Evolutionary conservation across 495 filamentous ascomycete genomes (phyloP).

Genomic region (Hypoxylon intermedium): DNA sequence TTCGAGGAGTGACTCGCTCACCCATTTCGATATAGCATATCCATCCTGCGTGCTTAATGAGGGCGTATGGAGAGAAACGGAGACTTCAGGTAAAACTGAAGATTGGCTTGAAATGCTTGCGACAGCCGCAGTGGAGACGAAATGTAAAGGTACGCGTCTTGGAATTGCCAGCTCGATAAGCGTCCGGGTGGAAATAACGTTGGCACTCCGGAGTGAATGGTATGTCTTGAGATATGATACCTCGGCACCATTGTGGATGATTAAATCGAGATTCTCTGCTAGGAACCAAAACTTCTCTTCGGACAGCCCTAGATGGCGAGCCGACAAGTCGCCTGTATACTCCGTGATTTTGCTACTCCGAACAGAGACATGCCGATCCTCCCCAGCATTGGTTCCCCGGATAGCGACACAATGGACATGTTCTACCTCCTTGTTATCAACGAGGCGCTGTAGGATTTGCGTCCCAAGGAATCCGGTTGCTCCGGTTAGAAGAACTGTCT

Average conservation of each 20-base stretch:
- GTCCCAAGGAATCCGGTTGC: slow-evolving; percentile 45
- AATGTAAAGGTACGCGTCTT: slow-evolving; percentile 56
- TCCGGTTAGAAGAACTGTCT: slow-evolving; percentile 40
- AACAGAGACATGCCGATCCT: not conserved
- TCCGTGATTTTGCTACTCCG: not conserved
- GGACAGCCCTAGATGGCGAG: not conserved
- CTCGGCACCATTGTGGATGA: slow-evolving; percentile 53
- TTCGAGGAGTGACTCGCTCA: not conserved
- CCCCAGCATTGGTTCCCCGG: not conserved
- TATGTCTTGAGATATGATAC: slow-evolving; percentile 61
- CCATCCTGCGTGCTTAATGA: not conserved
- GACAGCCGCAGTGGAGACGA: slow-evolving; percentile 53
- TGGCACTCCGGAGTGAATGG: slow-evolving; percentile 47
- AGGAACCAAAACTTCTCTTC: not conserved
- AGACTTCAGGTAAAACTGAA: slow-evolving; percentile 7
- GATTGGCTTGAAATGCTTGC: slow-evolving; percentile 25
- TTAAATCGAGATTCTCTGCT: not conserved
- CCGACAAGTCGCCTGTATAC: not conserved
- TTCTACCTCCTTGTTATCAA: not conserved
- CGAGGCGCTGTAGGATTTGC: slow-evolving; percentile 16
- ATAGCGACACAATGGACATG: slow-evolving; percentile 37
- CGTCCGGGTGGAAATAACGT: slow-evolving; percentile 53
- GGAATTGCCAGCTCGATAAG: slow-evolving; percentile 47
- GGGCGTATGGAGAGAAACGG: not conserved
- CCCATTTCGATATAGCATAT: not conserved